These are phyloP conservation scores for Eragrostis curvula DNA, from an alignment of 176 grass and related monocot genomes.

Conservation along the genomic window DNA sequence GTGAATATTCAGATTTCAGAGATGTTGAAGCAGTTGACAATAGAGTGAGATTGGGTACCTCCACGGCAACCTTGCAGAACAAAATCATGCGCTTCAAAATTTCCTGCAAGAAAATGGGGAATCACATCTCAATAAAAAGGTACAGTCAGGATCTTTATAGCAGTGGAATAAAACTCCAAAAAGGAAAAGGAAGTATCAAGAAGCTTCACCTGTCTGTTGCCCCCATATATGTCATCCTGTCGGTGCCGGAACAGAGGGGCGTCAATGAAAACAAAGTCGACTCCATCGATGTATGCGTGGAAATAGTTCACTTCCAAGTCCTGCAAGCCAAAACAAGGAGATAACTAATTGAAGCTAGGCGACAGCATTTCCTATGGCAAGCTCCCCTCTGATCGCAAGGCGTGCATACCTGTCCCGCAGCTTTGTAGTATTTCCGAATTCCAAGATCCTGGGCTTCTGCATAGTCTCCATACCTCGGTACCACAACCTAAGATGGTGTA, in stretches of 20 bases:
- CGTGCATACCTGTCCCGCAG: conserved; percentile 71
- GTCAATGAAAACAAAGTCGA: conserved; percentile 94
- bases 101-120: conserved; percentile 54
- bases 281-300: conserved; percentile 88
- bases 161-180: conserved; percentile 7
- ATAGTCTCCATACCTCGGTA: conserved; percentile 88
- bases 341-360: neutral
- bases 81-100: conserved; percentile 94
- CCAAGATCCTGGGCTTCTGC: conserved; percentile 68
- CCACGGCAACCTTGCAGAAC: conserved; percentile 91
- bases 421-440: conserved; percentile 80
- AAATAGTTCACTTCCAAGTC: conserved; percentile 92
- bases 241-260: conserved; percentile 60
- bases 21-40: neutral
- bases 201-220: conserved; percentile 58
- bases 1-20: neutral
- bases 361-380: neutral
- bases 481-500: conserved; percentile 69
- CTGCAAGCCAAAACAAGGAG: conserved; percentile 39
- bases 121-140: conserved; percentile 1
- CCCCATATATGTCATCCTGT: conserved; percentile 83
- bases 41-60: conserved; percentile 52
- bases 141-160: neutral
- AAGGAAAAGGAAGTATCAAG: neutral
- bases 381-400: neutral